Base-by-base conservation (phyloP, 495 filamentous ascomycete genomes). In the Melanomma pulvis-pyrius region DNA sequence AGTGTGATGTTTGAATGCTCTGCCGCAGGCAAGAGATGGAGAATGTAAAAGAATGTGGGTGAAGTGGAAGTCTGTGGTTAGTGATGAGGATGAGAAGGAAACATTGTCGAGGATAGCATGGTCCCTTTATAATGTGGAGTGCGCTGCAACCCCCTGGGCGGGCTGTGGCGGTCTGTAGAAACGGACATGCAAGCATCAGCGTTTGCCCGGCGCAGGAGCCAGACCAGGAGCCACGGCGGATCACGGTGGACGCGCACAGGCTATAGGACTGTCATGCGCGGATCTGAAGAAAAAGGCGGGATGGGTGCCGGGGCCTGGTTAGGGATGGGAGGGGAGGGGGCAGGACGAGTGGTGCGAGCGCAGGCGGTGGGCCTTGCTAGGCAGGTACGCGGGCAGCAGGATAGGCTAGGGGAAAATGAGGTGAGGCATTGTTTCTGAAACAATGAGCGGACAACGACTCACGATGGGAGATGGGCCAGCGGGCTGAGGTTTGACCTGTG, bases 1-100 rank as follows among this genome's bases (percentile, higher is more conserved):
- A 69, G 29, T 60, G 61, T 36, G 65, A 60, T 9, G 41, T 24
- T 6, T 22, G 29, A 61, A 49, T 13, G 29, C 41, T 58, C 73
- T 69, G 70, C 73, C 73, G 60, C 73, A 66, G 73, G 73, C 67
- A 63, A 70, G 73, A 70, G 55, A 19, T 61, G 49, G 24, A 55
- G 56, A 58, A 44, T 44, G 39, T 69, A 32, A 58, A 53, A 29
- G 49, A 59, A 64, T 34, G 24, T 51, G 60, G 22, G 39, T 32
- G 56, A 60, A 64, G 56, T 53, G 25, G 56, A 61, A 61, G 59
- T 54, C 63, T 65, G 53, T 56, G 58, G 41, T 39, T 25, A 56
- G 53, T n/a, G 39, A 44, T 44, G 46, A 59, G 46, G 67, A 46
- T 61, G 58, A 59, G 57, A 41, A 59, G 56, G 63, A 67, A 63